Base-by-base conservation (phyloP, 257 asterid species). In the Solanum virginianum region DNA sequence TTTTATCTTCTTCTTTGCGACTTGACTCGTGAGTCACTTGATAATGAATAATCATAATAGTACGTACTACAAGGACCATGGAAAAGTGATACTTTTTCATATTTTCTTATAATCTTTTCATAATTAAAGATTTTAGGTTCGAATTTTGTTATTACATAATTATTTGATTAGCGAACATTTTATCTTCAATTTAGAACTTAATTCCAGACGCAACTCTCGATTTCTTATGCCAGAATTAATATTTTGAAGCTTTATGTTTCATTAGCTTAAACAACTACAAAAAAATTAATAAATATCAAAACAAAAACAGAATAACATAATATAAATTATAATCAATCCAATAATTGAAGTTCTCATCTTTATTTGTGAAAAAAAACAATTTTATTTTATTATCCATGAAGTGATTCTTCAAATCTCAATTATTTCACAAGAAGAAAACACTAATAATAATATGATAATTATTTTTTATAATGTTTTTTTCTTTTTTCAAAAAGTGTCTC, bases 191-290 rank as follows among this genome's bases (percentile, higher is more conserved):
- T 36, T 36, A 36, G 41, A 36, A 36, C 41, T 36, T 36, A 36
- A 36, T 0, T 56, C 4, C 0, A 18, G 0, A 22, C 0, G 18
- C 8, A 2, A 56, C 18, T 56, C 11, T 56, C 8, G 20, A 56
- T 17, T 18, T 57, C 6, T 8, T 57, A 57, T 57, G 6, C 18
- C 8, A 11, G 9, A 32, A 32, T 32, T 32, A 57, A 57, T 57
- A 57, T 56, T 56, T 56, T 56, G 12, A 8, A 56, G 24, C 11
- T 18, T 56, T 11, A 18, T 32, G 36, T 56, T 18, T 56, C 12
- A 17, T 18, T 56, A 56, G 0, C 1, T 18, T 56, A 18, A 1
- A 17, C 18, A 18, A 56, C 11, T 56, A 56, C 5, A 56, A 56
- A 56, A 5, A 56, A 56, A 7, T 18, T 56, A 8, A 56, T 1